Evolutionary conservation across 2,329 filamentous ascomycete species (phyloP).

Genomic region (Penicillium nordicum): DNA sequence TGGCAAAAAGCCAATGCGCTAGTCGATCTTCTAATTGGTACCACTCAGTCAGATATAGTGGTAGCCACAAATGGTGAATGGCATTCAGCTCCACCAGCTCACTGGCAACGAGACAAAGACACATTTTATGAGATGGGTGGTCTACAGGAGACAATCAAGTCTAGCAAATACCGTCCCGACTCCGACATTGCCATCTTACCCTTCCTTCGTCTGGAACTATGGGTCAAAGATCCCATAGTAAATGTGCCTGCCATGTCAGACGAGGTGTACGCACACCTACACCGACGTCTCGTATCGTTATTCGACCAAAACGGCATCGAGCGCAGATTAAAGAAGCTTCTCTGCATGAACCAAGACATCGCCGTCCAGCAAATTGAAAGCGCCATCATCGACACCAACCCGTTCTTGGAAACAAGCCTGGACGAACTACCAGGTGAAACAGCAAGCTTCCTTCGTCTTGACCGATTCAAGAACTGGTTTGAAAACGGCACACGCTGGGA

Average conservation of each 20-base stretch:
- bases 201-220: not conserved
- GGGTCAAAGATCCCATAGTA: not conserved
- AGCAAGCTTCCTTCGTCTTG: not conserved
- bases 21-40: not conserved
- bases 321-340: not conserved
- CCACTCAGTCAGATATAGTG: not conserved
- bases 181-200: constrained; percentile 6
- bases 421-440: not conserved
- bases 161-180: not conserved
- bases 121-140: not conserved
- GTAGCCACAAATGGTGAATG: not conserved
- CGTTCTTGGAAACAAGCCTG: not conserved
- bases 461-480: constrained; percentile 3
- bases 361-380: not conserved
- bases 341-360: not conserved
- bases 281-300: not conserved
- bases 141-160: not conserved
- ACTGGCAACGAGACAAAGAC: not conserved
- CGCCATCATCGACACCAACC: not conserved
- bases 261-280: not conserved
- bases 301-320: not conserved
- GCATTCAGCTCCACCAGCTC: not conserved
- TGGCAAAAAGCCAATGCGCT: not conserved
- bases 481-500: not conserved
- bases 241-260: not conserved